These are phyloP conservation scores for Citrus maxima DNA, from an alignment of 345 rosid species.

Conservation along the genomic window DNA sequence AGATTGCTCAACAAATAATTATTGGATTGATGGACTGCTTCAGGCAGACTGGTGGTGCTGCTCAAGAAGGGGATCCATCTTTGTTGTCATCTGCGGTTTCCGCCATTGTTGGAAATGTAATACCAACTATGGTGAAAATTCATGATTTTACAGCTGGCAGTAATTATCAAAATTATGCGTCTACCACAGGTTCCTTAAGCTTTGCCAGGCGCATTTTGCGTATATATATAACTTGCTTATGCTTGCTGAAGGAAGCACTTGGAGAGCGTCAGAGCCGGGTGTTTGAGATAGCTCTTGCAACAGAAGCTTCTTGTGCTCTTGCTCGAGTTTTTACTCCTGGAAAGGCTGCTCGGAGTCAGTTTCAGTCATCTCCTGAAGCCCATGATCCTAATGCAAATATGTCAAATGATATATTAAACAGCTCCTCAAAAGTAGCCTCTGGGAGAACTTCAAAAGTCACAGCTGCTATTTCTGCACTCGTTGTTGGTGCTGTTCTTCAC, in stretches of 20 bases:
- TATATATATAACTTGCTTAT: constrained; percentile 75
- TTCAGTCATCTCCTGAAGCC: constrained; percentile 71
- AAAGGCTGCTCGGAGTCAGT: constrained; percentile 80
- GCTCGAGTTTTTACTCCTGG: constrained; percentile 59
- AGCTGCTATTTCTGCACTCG: constrained; percentile 84
- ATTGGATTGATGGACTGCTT: constrained; percentile 74
- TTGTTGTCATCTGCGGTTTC: constrained; percentile 92
- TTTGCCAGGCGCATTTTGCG: constrained; percentile 69
- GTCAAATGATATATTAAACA: constrained; percentile 42
- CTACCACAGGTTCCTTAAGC: constrained; percentile 42
- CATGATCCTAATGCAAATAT: constrained; percentile 52
- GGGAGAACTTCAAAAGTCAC: constrained; percentile 60
- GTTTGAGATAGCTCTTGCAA: constrained; percentile 95
- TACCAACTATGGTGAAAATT: constrained; percentile 58
- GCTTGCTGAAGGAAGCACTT: constrained; percentile 87
- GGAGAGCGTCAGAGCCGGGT: constrained; percentile 96
- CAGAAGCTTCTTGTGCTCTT: constrained; percentile 82
- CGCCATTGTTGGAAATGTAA: constrained; percentile 75
- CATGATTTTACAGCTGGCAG: constrained; percentile 60
- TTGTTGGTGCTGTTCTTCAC: constrained; percentile 76
- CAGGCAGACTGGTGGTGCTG: constrained; percentile 92
- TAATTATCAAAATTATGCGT: constrained; percentile 46
- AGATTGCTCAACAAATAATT: constrained; percentile 79
- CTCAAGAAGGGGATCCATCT: constrained; percentile 97
- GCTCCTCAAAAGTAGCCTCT: constrained; percentile 38